Base-by-base conservation (phyloP, 208 protist genomes). In the Strigomonas culicis region DNA sequence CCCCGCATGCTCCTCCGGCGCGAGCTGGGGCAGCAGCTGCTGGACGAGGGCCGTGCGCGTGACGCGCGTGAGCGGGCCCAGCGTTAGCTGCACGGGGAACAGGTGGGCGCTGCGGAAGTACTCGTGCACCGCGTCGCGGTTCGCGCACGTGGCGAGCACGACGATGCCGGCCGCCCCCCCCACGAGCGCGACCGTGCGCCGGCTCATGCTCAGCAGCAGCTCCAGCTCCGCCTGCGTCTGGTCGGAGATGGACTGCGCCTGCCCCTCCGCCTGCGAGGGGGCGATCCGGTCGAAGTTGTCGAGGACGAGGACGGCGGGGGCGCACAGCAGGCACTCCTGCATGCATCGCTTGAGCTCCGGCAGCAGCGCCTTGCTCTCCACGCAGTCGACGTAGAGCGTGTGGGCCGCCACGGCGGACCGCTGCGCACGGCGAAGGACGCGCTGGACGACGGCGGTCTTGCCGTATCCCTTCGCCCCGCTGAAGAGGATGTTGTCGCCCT, bases 261-360 rank as follows among this genome's bases (percentile, higher is more conserved):
- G 77, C 52, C 82, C 75, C 41, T 92, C 88, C 62, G 81, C 82
- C 72, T 93, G 92, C 60, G 59, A 80, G 11, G 84, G 78, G 11
- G 86, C 88, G 28, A 95, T 77, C 46, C 59, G 74, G 73, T 95
- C 86, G 52, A 97, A 82, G 73, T 89, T 80, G 61, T 97, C 90
- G 19, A 97, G 74, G 39, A 97, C 72, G 31, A 97, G 68, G 41
- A 94, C 74, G 32, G 86, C 79, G 27, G 92, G 92, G 3, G 86
- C 80, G 68, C 81, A 87, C 56, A 93, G 70, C 51, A 82, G 71
- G 67, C 84, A 88, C 66, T 90, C 82, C 27, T 65, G 58, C 60
- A 96, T 64, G 7, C 82, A 72, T 30, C 56, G 24, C 34, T 79
- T 65, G 6, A 97, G 64, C 19, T 74, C 63, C 1, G 70, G 46